Evolutionary conservation across 192 early-diverging fungal genomes (phyloP), one percentile per base, ranked within the genome.

Genomic region (Backusella sp.): DNA sequence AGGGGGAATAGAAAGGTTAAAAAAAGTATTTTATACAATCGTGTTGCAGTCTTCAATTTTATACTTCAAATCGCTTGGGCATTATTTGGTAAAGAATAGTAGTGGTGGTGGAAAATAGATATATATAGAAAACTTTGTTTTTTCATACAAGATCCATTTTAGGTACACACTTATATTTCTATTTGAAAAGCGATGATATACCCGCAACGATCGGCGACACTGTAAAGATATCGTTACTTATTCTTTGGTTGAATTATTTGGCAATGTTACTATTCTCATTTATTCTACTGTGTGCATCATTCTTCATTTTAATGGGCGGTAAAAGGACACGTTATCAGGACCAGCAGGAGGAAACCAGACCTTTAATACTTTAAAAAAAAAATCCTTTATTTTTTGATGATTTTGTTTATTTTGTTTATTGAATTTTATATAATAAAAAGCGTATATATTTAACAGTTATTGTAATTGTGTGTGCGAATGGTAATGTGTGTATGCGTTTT

Each of bases 161-260:
- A 74, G 73, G 73, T 21, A 67, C 65, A 42, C 73, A 74, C 67
- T 26, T 74, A 3, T 36, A 67, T 26, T 74, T 37, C 19, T 59
- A 42, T 34, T 34, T 65, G 3, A 46, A 49, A 8, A 39, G 14
- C 6, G 62, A 66, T 15, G 15, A 66, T 42, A 46, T 46, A 35
- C 65, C 62, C 19, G 30, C 34, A 46, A 44, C 70, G 23, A 46
- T 44, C 17, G 46, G 26, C 7, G 8, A 4, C 26, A 74, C 15
- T 44, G 44, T 46, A 23, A 49, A 49, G 17, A 49, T 12, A 26
- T 67, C 73, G 12, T 39, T 66, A 14, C 42, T 3, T 66, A 74
- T 74, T 59, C 62, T 74, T 41, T 74, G 73, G 73, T 26, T 74
- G 35, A 74, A 74, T 42, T 74, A 74, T 74, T 30, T 66, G 28